Conservation (phyloP, 768 basidiomycete species). For the Lactarius evosmus region DNA sequence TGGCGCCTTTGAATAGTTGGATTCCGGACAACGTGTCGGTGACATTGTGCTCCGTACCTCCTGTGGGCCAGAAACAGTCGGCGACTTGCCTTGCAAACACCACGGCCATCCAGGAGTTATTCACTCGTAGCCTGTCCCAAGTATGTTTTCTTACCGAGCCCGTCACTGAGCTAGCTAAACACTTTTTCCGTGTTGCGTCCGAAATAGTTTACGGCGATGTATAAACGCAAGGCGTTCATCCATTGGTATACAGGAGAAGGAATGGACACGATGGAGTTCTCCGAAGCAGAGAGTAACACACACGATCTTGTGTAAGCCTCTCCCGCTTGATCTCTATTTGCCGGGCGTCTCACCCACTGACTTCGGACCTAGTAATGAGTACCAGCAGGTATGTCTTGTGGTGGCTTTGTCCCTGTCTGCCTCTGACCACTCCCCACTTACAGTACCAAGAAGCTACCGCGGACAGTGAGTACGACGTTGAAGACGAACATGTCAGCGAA, state of each 20-base stretch:
- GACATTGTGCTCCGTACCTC: constrained; percentile 77
- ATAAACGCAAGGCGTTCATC: constrained; percentile 78
- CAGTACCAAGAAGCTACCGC: constrained; percentile 29
- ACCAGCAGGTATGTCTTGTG: constrained; percentile 63
- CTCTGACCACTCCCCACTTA: not conserved
- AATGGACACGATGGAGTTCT: constrained; percentile 86
- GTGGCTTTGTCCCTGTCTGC: too few relatives aligned
- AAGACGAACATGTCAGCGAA: constrained; percentile 17
- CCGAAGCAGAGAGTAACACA: constrained; percentile 82
- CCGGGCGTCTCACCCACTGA: constrained; percentile 22
- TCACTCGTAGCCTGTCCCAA: constrained; percentile 65
- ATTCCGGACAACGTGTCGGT: constrained; percentile 90
- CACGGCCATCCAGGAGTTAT: constrained; percentile 82
- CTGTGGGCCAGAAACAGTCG: constrained; percentile 73
- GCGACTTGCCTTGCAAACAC: constrained; percentile 74
- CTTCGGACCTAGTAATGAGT: constrained; percentile 62
- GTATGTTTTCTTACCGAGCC: constrained; percentile 36
- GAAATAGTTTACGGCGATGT: constrained; percentile 72
- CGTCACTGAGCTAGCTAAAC: not conserved
- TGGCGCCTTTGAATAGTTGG: constrained; percentile 51
- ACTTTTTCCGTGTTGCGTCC: not conserved
- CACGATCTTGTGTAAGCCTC: constrained; percentile 71
- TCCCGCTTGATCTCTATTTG: constrained; percentile 1
- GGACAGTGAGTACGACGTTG: constrained; percentile 24
- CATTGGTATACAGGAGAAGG: constrained; percentile 93